phyloP scores from a whole-genome alignment of 2,329 filamentous ascomycete genomes.

The Lachnellula subtilissima region DNA sequence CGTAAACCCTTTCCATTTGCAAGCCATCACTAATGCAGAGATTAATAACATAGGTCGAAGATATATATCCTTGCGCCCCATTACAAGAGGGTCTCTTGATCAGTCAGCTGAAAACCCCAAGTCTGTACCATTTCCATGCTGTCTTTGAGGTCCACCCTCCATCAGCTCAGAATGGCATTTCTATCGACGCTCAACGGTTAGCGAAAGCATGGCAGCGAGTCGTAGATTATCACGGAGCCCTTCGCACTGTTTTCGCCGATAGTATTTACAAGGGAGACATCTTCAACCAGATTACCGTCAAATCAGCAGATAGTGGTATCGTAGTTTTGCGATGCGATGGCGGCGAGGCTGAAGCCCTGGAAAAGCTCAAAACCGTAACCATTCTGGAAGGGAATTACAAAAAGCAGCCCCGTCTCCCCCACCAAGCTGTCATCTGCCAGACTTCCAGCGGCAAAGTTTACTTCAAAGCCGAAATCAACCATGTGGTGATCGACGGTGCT shows the following conservation, averaged over 20 bases:
- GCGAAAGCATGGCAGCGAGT: slow-evolving; percentile 9
- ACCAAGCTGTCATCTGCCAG: slow-evolving; percentile 41
- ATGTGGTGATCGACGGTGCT: slow-evolving; percentile 45
- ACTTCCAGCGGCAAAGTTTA: slow-evolving; percentile 37
- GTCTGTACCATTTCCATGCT: slow-evolving; percentile 8
- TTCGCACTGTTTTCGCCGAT: slow-evolving; percentile 17
- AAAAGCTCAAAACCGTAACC: not conserved
- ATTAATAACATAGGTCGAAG: slow-evolving; percentile 8
- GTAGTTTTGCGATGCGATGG: not conserved
- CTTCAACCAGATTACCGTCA: slow-evolving; percentile 28
- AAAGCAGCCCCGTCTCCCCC: slow-evolving; percentile 32
- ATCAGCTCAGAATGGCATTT: not conserved
- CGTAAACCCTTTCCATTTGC: too few species aligned
- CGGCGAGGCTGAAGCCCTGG: not conserved
- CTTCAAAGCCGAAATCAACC: slow-evolving; percentile 44
- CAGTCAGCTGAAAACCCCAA: slow-evolving; percentile 7
- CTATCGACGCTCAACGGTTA: slow-evolving; percentile 19
- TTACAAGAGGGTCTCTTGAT: slow-evolving; percentile 17
- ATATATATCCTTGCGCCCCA: slow-evolving; percentile 15
- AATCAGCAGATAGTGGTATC: not conserved
- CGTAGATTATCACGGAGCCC: slow-evolving; percentile 3
- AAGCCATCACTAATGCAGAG: not conserved
- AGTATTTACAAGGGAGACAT: slow-evolving; percentile 11
- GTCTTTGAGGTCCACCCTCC: slow-evolving; percentile 5
- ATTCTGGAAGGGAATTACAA: not conserved